Percentiles rank a stretch among this genome's conserved stretches.
Conservation (phyloP, 2,329 filamentous ascomycete species). For the Monilinia polystroma region DNA sequence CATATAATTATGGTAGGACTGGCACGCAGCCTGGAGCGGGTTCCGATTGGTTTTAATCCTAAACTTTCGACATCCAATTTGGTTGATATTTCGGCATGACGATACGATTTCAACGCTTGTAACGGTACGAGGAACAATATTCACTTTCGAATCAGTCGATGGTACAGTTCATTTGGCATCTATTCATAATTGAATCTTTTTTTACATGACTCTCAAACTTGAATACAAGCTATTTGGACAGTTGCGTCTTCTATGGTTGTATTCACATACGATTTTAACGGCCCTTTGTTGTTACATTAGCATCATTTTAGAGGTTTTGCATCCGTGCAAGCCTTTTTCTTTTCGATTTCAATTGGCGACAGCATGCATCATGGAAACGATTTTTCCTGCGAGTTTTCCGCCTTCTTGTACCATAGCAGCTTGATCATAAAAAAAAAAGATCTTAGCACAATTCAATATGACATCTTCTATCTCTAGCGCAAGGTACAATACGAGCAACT, state of each 20-base stretch:
- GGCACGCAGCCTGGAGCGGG: constrained; percentile 35
- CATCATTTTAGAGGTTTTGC: constrained; percentile 32
- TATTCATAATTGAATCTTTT: constrained; percentile 23
- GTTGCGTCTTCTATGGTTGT: constrained; percentile 35
- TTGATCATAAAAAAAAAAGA: constrained; percentile 36
- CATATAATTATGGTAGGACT: constrained; percentile 36
- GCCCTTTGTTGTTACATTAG: constrained; percentile 42
- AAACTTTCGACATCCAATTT: constrained; percentile 18
- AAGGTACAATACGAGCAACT: constrained; percentile 39
- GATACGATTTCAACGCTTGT: constrained; percentile 42
- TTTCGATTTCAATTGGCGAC: constrained; percentile 34
- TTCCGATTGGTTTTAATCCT: constrained; percentile 38
- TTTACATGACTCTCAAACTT: constrained; percentile 5
- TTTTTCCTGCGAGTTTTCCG: constrained; percentile 31
- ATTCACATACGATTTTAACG: constrained; percentile 41
- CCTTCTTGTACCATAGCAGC: constrained; percentile 41
- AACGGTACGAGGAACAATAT: constrained; percentile 41
- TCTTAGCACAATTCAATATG: constrained; percentile 36
- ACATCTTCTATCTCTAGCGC: constrained; percentile 36
- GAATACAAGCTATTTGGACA: constrained; percentile 12
- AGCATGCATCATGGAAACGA: constrained; percentile 37
- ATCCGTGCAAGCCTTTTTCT: constrained; percentile 30
- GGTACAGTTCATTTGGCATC: constrained; percentile 26
- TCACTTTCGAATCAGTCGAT: constrained; percentile 37
- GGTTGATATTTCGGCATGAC: constrained; percentile 34